Evolutionary conservation across 169 alveolate species (phyloP), one percentile per base, ranked within the genome.

Genomic region (Neospora caninum): DNA sequence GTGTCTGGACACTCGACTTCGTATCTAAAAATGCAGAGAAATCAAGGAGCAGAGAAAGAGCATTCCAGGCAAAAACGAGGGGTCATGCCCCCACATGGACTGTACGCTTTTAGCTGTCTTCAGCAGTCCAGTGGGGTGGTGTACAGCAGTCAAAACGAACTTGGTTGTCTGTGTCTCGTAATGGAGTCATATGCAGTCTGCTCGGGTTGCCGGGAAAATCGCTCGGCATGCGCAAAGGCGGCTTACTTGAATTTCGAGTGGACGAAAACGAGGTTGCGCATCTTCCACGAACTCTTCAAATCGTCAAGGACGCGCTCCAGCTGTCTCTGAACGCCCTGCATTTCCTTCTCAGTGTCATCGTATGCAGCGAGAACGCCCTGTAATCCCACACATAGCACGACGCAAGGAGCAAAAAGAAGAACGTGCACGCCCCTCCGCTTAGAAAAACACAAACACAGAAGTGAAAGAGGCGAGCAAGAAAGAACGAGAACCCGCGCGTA

Each of bases 1-100:
- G 29, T 73, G 36, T 94, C 95, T 36, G 95, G 94, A 36, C 87
- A 41, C 45, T 94, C 94, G 18, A 94, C 92, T 64, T 94, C 95
- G 70, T 88, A 94, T 42, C 95, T 94, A 70, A 22, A 53, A 18
- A 54, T 0, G 42, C 42, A n/a, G 42, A n/a, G 36, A 20, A 67
- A 49, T n/a, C 31, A 20, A 27, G 78, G 43, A 41, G 43, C 7
- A 7, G 18, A 53, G 18, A 53, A 53, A 10, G 64, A 53, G 64
- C 64, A 53, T 53, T 7, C 27, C 64, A 53, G 27, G 64, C 64
- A 53, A 10, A 18, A n/a, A n/a, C n/a, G n/a, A n/a, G n/a, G n/a
- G n/a, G n/a, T n/a, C n/a, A n/a, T n/a, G n/a, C n/a, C n/a, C n/a
- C n/a, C n/a, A n/a, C n/a, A n/a, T n/a, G n/a, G n/a, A n/a, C n/a